A percentile compares a stretch with the other conserved stretches of the same genome.
Evolutionary conservation across 129 eudicot genomes (phyloP).

Genomic region (Escallonia rubra): DNA sequence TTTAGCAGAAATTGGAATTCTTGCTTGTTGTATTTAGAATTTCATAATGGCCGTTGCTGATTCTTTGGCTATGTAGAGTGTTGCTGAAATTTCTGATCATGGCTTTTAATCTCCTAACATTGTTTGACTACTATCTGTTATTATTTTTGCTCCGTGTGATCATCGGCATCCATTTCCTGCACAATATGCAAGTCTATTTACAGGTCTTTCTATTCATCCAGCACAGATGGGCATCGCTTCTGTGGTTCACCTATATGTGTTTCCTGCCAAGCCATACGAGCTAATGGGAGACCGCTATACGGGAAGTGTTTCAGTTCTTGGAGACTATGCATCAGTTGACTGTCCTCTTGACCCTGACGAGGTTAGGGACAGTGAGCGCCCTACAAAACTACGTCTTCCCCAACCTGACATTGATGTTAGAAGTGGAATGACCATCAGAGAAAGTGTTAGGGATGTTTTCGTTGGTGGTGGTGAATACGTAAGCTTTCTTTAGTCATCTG

Average conservation of each 20-base stretch:
- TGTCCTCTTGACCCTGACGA: slow-evolving; percentile 94
- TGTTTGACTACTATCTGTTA: too few species aligned
- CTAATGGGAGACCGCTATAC: slow-evolving; percentile 64
- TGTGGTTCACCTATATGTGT: slow-evolving; percentile 81
- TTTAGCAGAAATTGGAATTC: too few species aligned
- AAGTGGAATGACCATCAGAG: slow-evolving; percentile 70
- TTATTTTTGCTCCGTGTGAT: too few species aligned
- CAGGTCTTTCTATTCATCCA: slow-evolving; percentile 47
- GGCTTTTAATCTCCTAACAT: too few species aligned
- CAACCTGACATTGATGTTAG: slow-evolving; percentile 53
- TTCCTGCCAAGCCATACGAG: slow-evolving; percentile 86
- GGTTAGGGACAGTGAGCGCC: slow-evolving; percentile 92
- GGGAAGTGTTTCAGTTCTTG: slow-evolving; percentile 79
- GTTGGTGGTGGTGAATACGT: slow-evolving; percentile 94
- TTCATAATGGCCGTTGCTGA: too few species aligned
- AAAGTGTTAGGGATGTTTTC: slow-evolving; percentile 87
- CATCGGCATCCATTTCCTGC: neutral
- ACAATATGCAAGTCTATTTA: slow-evolving; percentile 21
- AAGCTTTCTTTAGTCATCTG: slow-evolving; percentile 24
- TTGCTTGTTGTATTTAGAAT: too few species aligned
- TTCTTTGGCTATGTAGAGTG: too few species aligned
- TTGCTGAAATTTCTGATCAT: too few species aligned
- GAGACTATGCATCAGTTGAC: slow-evolving; percentile 87
- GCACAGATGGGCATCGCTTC: slow-evolving; percentile 99
- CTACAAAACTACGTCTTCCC: slow-evolving; percentile 82